Evolutionary conservation across 2,329 filamentous ascomycete genomes (phyloP), one percentile per base, ranked within the genome.

Genomic region (Peltaster fructicola): DNA sequence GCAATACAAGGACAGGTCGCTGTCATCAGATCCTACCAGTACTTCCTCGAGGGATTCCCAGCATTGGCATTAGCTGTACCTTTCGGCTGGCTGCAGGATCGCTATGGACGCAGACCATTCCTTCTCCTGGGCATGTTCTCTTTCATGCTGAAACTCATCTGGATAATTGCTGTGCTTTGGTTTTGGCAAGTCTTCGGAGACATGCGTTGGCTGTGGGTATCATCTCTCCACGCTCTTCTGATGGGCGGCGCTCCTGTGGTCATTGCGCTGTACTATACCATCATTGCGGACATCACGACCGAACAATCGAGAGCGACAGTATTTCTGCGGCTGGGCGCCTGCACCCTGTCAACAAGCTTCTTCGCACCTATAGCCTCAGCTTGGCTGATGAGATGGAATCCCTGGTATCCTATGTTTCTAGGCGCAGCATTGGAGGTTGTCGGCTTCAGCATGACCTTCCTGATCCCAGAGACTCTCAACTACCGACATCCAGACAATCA

Each of bases 1-100:
- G 42, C 48, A 3, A 60, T 71, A 1, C 64, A 69, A 35, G 51
- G 55, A 14, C 51, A 54, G 11, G 47, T 70, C 20, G 62, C 65
- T 8, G 56, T 59, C 50, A 44, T 69, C 10, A 50, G 52, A 19
- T 63, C 62, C 1, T 62, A 59, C 52, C 36, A 47, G 20, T 33
- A 44, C 11, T 54, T 58, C 2, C 46, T 63, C 15, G 54, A 63
- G 16, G 54, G 55, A 29, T 39, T 65, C 4, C 56, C 63, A 7
- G 26, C 30, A 14, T 27, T 52, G 7, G 17, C 45, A 2, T 36
- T 52, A 2, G 46, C 45, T 2, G 32, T 52, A 2, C 47, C 47
- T 3, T 43, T 48, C 20, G 48, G 48, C 12, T 51, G 43, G 31
- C 34, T 37, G 2, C 48, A 49, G 7, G 50, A 53, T 30, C 30